Evolutionary conservation across 2,329 filamentous ascomycete species (phyloP).

Genomic region (Ustilaginoidea virens): DNA sequence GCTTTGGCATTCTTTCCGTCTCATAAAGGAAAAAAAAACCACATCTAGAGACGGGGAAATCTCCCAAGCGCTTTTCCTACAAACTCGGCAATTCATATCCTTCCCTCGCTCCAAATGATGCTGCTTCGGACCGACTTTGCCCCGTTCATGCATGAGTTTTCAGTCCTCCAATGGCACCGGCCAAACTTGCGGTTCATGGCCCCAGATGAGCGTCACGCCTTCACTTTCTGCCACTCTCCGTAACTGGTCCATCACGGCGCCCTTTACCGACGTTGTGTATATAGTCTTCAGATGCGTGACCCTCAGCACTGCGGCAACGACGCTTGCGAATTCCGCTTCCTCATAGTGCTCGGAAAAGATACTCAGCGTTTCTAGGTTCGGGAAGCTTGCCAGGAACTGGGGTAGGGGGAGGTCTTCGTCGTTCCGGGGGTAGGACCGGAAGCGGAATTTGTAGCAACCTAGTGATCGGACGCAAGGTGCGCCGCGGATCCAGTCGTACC

Average conservation of each 20-base stretch:
- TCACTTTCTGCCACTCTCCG: slow-evolving; percentile 7
- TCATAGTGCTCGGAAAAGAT: slow-evolving; percentile 17
- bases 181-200: slow-evolving; percentile 15
- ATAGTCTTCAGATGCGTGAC: slow-evolving; percentile 16
- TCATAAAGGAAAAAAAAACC: background rate
- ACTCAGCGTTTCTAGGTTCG: slow-evolving; percentile 20
- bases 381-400: slow-evolving; percentile 19
- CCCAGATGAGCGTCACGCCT: slow-evolving; percentile 16
- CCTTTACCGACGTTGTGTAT: slow-evolving; percentile 17
- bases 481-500: slow-evolving; percentile 21
- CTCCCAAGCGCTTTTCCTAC: no score
- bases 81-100: no score
- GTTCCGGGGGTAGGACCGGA: slow-evolving; percentile 13
- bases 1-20: no score
- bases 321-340: slow-evolving; percentile 12
- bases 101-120: no score
- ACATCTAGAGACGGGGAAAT: background rate
- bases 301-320: slow-evolving; percentile 16
- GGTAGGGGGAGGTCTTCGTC: slow-evolving; percentile 17
- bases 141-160: no score
- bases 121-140: no score
- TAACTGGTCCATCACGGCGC: slow-evolving; percentile 16
- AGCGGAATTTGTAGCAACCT: slow-evolving; percentile 19
- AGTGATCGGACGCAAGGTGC: slow-evolving; percentile 17
- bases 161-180: slow-evolving; percentile 10